These are phyloP conservation scores for Rhizopus stolonifer DNA, from an alignment of 371 early-diverging fungal genomes.

Conservation along the genomic window DNA sequence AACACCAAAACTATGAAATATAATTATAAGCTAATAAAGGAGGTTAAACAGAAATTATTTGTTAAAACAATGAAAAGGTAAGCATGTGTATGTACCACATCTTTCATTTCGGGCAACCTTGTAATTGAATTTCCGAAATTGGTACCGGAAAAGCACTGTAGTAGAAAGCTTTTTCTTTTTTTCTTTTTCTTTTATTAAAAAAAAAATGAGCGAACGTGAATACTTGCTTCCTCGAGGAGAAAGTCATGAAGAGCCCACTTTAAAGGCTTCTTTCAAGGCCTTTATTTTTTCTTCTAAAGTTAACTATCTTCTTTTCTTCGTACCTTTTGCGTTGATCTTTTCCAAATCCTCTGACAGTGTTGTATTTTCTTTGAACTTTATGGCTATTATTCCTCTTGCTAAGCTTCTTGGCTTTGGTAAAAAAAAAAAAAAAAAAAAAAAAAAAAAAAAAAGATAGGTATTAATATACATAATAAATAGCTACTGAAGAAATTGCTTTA, in stretches of 20 bases:
- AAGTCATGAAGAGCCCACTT: conserved; percentile 24
- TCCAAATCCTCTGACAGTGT: conserved; percentile 33
- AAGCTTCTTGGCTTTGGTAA: conserved; percentile 59
- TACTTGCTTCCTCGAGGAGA: conserved; percentile 23
- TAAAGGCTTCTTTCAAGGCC: conserved; percentile 36
- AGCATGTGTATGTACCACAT: too few relatives aligned
- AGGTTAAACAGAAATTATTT: too few relatives aligned
- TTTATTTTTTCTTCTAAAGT: conserved; percentile 47
- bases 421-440: not conserved
- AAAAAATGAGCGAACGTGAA: conserved; percentile 32
- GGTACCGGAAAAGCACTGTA: too few relatives aligned
- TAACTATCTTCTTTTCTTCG: conserved; percentile 70
- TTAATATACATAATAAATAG: conserved; percentile 7
- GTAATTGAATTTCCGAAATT: too few relatives aligned
- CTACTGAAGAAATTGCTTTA: conserved; percentile 39
- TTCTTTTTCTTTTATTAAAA: not conserved
- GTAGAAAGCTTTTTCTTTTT: not conserved
- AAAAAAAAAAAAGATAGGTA: too few relatives aligned
- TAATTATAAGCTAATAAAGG: too few relatives aligned
- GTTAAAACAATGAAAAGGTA: too few relatives aligned
- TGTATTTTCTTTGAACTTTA: conserved; percentile 82
- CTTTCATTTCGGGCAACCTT: too few relatives aligned
- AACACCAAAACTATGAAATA: too few relatives aligned
- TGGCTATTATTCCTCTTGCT: conserved; percentile 91
- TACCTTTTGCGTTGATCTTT: conserved; percentile 79